These are phyloP conservation scores for Acer yangbiense DNA, from an alignment of 345 rosid genomes.

Conservation along the genomic window DNA sequence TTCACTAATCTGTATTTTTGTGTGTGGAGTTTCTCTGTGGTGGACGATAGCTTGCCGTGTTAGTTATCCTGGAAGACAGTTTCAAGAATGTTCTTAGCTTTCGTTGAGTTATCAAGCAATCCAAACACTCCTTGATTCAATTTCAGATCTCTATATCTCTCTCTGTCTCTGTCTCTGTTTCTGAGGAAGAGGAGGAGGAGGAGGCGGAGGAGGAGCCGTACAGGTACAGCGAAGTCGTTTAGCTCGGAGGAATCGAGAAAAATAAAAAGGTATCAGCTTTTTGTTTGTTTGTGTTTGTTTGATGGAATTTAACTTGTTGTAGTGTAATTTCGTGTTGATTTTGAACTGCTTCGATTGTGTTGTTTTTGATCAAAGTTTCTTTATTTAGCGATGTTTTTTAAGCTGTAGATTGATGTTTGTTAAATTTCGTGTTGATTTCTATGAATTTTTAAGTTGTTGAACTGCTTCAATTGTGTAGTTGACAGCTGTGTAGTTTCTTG, in stretches of 20 bases:
- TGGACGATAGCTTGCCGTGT: constrained; percentile 23
- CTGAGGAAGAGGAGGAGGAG: too few relatives aligned
- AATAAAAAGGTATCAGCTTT: background rate
- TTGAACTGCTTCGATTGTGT: background rate
- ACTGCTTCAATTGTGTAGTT: background rate
- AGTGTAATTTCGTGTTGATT: background rate
- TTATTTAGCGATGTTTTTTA: background rate
- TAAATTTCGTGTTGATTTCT: background rate
- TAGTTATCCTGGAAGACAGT: constrained; percentile 23
- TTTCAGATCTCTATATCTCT: constrained; percentile 16
- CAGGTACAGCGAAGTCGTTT: background rate
- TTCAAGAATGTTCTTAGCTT: constrained; percentile 31
- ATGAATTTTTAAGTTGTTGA: background rate
- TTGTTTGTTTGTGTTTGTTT: background rate
- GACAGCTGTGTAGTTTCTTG: background rate
- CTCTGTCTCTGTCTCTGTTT: background rate
- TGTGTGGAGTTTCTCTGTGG: too few relatives aligned
- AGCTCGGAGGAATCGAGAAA: background rate
- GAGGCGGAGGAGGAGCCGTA: background rate
- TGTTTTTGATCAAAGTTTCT: background rate
- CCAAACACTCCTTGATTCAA: constrained; percentile 30
- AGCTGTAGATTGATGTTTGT: background rate
- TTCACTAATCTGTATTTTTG: background rate
- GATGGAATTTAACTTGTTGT: too few relatives aligned
- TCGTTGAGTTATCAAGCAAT: constrained; percentile 30